Evolutionary conservation across 306 rosid genomes (phyloP), one percentile per base, ranked within the genome.

Genomic region (Lathyrus tuberosus): DNA sequence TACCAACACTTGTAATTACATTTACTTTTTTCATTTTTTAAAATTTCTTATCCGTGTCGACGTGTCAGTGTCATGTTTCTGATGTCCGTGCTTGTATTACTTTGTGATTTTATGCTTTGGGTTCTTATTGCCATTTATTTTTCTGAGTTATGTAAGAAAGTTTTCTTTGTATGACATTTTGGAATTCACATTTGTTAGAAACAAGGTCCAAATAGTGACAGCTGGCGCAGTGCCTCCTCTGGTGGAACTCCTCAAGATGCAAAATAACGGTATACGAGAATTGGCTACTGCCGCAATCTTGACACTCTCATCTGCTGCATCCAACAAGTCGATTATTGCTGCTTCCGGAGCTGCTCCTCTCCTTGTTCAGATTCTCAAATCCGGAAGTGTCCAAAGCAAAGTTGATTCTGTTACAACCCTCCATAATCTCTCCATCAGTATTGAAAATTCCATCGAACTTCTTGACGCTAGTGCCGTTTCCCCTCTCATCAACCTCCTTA

Each of bases 221-320:
- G 88, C 85, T 13, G 96, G 97, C 69, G 96, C 94, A 4, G 24
- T 89, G 59, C 91, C 94, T 53, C 96, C 96, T 26, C 85, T 89
- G 43, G 84, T 91, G 66, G 96, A 91, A 74, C 85, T 91, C 60
- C 91, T 91, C 69, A 91, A 86, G 79, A 66, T 82, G 72, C 86
- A 82, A 81, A 82, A 78, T 58, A 76, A 84, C 65, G 79, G 80
- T 61, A 46, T 89, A 42, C 75, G 88, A 82, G 97, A 91, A 56
- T 71, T 87, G 73, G 96, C 97, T 49, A 87, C 97, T 4, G 97
- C 97, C 22, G 96, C 97, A 48, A 85, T 89, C 81, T 78, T 91
- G 66, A 81, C 96, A 13, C 91, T 91, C 37, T 91, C 97, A 2
- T 92, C 96, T 49, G 91, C 96, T 76, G 81, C 84, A 26, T 56